Evolutionary conservation across 345 rosid species (phyloP), one percentile per base, ranked within the genome.

Genomic region (Heritiera littoralis): DNA sequence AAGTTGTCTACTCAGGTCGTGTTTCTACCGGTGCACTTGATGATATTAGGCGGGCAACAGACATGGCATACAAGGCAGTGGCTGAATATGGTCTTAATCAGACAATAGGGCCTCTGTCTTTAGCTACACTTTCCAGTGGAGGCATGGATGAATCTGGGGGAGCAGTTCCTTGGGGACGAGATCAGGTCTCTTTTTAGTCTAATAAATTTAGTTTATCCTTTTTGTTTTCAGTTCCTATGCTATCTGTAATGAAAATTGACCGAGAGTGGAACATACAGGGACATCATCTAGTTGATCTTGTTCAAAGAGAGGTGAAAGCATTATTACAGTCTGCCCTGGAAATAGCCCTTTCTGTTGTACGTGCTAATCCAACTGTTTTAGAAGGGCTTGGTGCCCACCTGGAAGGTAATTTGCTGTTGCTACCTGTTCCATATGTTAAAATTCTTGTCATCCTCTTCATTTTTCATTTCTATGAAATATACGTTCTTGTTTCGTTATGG

Each of bases 81-180:
- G 98, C 98, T 75, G 98, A 94, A 89, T 97, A 97, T 85, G 98
- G 98, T 80, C 99, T 97, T 80, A 97, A 86, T 86, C 88, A 81
- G 83, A 87, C 88, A 54, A 86, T 97, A 23, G 99, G 98, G 35
- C 98, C 99, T 2, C 85, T 97, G 38, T 94, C 99, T 74, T 59
- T 97, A 67, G 90, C 94, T 65, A 92, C 94, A 8, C 94, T 97
- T 70, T 88, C 95, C 83, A 90, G 90, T 77, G 97, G 98, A 74
- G 97, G 98, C 81, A 89, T 92, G 55, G 92, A 93, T 63, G 96
- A 94, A 30, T 90, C 93, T 6, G 94, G 89, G 13, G 91, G 95
- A 76, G 86, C 72, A 81, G 66, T 74, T 49, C 89, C 90, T 55
- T 97, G 94, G 92, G 98, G 98, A 78, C 89, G 93, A 83, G 98